phyloP scores from a whole-genome alignment of 1,139 yeast species.

The Pichia sp. region DNA sequence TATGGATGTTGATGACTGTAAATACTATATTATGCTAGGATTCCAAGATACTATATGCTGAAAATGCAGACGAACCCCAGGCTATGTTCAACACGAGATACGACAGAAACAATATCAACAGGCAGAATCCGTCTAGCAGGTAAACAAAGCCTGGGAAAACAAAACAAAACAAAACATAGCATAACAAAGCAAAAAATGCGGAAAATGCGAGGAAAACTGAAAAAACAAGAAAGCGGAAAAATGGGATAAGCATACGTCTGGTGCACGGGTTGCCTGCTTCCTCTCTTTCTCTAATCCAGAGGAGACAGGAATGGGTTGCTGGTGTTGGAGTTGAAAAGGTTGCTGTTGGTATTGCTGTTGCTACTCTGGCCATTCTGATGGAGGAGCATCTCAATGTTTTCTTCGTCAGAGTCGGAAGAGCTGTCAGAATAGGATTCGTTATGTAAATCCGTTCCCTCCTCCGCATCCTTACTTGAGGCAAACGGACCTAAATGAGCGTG shows the following conservation, averaged over 20 bases:
- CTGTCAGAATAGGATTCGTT: conserved; percentile 7
- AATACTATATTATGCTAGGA: neutral
- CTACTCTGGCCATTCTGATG: conserved; percentile 21
- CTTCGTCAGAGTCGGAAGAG: conserved; percentile 32
- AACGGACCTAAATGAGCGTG: conserved; percentile 5
- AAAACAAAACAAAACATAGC: conserved; percentile 2
- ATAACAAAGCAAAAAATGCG: conserved; percentile 5
- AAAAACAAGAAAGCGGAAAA: neutral
- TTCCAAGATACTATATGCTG: neutral
- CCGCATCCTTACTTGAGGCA: neutral
- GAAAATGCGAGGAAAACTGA: conserved; percentile 1
- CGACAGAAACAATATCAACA: neutral
- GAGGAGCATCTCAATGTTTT: conserved; percentile 30
- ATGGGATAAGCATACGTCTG: neutral
- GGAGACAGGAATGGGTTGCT: conserved; percentile 9
- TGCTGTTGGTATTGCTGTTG: neutral
- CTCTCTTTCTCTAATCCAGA: neutral
- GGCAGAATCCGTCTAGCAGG: neutral
- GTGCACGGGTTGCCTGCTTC: conserved; percentile 6
- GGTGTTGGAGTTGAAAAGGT: neutral
- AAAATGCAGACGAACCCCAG: neutral
- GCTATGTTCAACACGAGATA: neutral
- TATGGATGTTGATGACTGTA: neutral
- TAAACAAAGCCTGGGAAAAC: conserved; percentile 1
- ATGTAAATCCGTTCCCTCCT: neutral